Base-by-base conservation (phyloP, 495 filamentous ascomycete species). In the Tuber microsphaerosporum region DNA sequence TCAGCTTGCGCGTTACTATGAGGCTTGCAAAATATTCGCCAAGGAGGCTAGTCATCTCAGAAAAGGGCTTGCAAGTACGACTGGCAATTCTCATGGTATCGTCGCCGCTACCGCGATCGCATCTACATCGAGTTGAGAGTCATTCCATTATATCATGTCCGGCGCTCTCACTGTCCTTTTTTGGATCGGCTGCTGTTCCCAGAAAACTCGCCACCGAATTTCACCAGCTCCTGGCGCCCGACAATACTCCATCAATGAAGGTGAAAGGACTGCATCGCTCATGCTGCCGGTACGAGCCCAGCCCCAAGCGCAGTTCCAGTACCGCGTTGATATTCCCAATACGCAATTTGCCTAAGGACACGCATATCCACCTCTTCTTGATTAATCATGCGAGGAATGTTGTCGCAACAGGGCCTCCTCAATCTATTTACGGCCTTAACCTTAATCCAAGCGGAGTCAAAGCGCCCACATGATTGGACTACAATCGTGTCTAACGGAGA, bases 161-260 rank as follows among this genome's bases (percentile, higher is more conserved):
- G 88, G 91, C 81, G 91, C 94, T 2, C 85, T 98, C 73, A 96
- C 91, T 8, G 91, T 96, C 75, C 91, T 99, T 26, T 99, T 99
- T 86, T 99, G 95, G 96, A 98, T 99, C 78, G 96, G 96, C 77
- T 89, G 94, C n/a, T 92, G 95, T 78, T 97, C 94, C 83, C 95
- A 98, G 83, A 94, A 98, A 83, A 94, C 93, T 1, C 98, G 97
- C 81, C 96, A 96, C 69, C 90, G 90, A 71, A 98, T 95, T 2
- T 97, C 96, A 1, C 87, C 98, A 73, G 91, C 94, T n/a, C 96
- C 96, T 1, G 89, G 89, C 1, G 91, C 93, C 77, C 88, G 97
- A 22, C 93, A 94, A 83, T 96, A 99, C 82, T 97, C 94, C 0
- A 87, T 93, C 75, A 94, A 97, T 81, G 90, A 94, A 85, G 94